Conservation (phyloP, 2,329 filamentous ascomycete genomes). For the Rhinocladiella similis region DNA sequence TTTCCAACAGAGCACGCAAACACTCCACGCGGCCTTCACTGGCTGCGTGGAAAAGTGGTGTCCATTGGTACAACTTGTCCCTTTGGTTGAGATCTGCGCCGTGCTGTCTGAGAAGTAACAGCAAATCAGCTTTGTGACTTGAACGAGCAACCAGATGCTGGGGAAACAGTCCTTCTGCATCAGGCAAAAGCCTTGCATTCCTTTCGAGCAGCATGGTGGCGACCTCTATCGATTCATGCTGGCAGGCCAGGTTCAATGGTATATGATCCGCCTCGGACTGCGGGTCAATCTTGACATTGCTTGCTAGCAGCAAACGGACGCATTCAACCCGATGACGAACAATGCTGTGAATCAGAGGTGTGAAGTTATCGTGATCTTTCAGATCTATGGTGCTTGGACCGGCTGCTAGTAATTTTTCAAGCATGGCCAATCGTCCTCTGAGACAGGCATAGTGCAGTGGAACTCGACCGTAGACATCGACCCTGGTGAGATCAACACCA, state of each 20-base stretch:
- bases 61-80: slow-evolving; percentile 97
- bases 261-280: slow-evolving; percentile 87
- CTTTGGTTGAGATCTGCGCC: slow-evolving; percentile 88
- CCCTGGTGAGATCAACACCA: slow-evolving; percentile 73
- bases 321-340: slow-evolving; percentile 82
- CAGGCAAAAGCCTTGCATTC: slow-evolving; percentile 79
- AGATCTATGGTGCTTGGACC: slow-evolving; percentile 76
- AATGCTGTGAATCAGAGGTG: slow-evolving; percentile 90
- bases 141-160: slow-evolving; percentile 93
- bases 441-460: slow-evolving; percentile 96
- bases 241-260: slow-evolving; percentile 90
- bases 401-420: slow-evolving; percentile 69
- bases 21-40: slow-evolving; percentile 94
- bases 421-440: slow-evolving; percentile 84
- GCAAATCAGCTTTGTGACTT: slow-evolving; percentile 74
- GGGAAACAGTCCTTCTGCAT: slow-evolving; percentile 95
- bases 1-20: slow-evolving; percentile 75
- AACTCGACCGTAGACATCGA: slow-evolving; percentile 91
- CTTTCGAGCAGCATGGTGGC: slow-evolving; percentile 81
- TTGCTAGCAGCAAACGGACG: slow-evolving; percentile 73
- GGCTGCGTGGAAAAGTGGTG: slow-evolving; percentile 90
- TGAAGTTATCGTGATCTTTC: slow-evolving; percentile 97
- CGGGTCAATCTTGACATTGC: slow-evolving; percentile 82
- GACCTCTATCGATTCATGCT: slow-evolving; percentile 83
- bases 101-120: slow-evolving; percentile 78